These are phyloP conservation scores for Venturia oleaginea DNA, from an alignment of 2,329 filamentous ascomycete genomes.

Conservation along the genomic window DNA sequence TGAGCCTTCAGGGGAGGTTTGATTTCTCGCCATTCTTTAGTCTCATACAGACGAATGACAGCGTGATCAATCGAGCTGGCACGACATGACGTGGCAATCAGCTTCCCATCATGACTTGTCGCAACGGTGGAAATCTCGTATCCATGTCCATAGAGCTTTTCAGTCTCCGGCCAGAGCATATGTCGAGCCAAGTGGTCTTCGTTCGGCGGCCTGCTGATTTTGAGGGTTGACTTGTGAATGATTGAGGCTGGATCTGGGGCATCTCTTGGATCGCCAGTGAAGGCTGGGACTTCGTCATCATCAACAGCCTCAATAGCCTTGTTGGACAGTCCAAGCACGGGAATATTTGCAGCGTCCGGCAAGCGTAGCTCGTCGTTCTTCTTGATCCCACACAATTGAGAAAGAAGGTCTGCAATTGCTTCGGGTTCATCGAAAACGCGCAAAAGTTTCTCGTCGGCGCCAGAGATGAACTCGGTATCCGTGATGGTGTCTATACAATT, in stretches of 20 bases:
- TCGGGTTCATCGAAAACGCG: slow-evolving; percentile 88
- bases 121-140: slow-evolving; percentile 91
- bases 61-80: slow-evolving; percentile 91
- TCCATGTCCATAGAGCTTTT: slow-evolving; percentile 96
- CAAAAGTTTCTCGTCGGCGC: slow-evolving; percentile 95
- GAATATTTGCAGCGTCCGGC: slow-evolving; percentile 88
- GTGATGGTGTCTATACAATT: slow-evolving; percentile 82
- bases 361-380: slow-evolving; percentile 31
- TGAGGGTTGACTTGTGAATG: slow-evolving; percentile 52
- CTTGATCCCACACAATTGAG: slow-evolving; percentile 54
- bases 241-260: slow-evolving; percentile 47
- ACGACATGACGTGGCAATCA: slow-evolving; percentile 87
- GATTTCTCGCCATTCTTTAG: slow-evolving; percentile 77
- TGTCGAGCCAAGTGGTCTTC: slow-evolving; percentile 85
- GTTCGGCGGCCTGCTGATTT: slow-evolving; percentile 65
- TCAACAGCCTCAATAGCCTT: slow-evolving; percentile 62
- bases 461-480: slow-evolving; percentile 73
- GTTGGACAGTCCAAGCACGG: slow-evolving; percentile 89
- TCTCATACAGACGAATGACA: slow-evolving; percentile 86
- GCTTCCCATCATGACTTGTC: slow-evolving; percentile 59
- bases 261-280: slow-evolving; percentile 41
- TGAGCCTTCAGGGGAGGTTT: slow-evolving; percentile 77
- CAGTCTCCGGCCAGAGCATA: slow-evolving; percentile 89
- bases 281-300: slow-evolving; percentile 23
- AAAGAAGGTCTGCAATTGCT: slow-evolving; percentile 67